A percentile compares a stretch with the other conserved stretches of the same genome.
These are phyloP conservation scores for Sporothrix brunneoviolacea DNA, from an alignment of 2,329 filamentous ascomycete genomes.

Conservation along the genomic window DNA sequence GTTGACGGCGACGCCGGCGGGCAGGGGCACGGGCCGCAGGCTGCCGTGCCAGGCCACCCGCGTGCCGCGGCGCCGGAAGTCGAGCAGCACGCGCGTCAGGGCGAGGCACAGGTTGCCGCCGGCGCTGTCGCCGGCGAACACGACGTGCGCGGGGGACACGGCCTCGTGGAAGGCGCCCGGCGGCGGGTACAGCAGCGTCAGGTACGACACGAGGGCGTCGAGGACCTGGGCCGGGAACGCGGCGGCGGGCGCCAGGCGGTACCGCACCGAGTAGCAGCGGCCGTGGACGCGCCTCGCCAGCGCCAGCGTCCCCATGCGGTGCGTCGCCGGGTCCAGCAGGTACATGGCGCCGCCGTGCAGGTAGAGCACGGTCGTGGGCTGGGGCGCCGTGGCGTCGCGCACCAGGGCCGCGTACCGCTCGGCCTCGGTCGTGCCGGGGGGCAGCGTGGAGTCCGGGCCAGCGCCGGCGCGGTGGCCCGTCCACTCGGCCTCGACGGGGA, in stretches of 20 bases:
- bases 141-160: conserved; percentile 58
- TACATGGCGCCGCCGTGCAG: conserved; percentile 73
- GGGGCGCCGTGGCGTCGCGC: conserved; percentile 55
- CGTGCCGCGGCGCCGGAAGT: conserved; percentile 44
- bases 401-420: conserved; percentile 62
- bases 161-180: conserved; percentile 59
- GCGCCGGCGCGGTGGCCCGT: conserved; percentile 59
- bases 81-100: conserved; percentile 61
- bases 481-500: conserved; percentile 66
- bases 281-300: conserved; percentile 62
- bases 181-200: conserved; percentile 66
- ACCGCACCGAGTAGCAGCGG: conserved; percentile 64
- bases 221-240: conserved; percentile 69
- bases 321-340: conserved; percentile 62
- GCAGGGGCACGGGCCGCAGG: conserved; percentile 53
- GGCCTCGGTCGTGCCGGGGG: conserved; percentile 48
- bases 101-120: conserved; percentile 65
- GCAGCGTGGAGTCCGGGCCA: conserved; percentile 41
- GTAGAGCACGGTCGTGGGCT: conserved; percentile 60
- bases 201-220: conserved; percentile 66
- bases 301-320: conserved; percentile 51
- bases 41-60: conserved; percentile 56
- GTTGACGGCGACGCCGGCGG: conserved; percentile 55
- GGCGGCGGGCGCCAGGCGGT: conserved; percentile 66
- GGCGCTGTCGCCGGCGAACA: conserved; percentile 68